Evolutionary conservation across 2,329 filamentous ascomycete genomes (phyloP).

Genomic region (Apiospora aurea): DNA sequence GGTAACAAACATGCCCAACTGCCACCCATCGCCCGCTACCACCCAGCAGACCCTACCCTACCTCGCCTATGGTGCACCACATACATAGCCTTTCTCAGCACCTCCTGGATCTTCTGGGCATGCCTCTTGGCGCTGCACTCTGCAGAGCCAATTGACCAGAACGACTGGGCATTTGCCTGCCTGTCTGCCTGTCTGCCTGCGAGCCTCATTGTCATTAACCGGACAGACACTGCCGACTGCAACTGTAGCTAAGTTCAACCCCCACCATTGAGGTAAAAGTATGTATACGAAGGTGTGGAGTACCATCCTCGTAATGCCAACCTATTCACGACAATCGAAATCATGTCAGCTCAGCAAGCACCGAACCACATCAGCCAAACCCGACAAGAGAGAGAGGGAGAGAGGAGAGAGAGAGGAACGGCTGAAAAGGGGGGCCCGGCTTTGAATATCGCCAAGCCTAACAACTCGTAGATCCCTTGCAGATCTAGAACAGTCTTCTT

Average conservation of each 20-base stretch:
- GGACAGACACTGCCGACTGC: neutral
- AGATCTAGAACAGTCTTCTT: conserved; percentile 15
- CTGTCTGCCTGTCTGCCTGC: conserved; percentile 21
- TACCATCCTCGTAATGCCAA: neutral
- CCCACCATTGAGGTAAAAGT: neutral
- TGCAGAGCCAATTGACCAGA: conserved; percentile 28
- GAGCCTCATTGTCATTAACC: conserved; percentile 21
- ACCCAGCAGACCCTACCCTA: neutral
- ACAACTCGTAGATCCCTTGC: conserved; percentile 18
- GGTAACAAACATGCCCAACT: conserved; percentile 1
- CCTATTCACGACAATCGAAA: neutral
- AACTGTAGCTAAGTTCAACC: neutral
- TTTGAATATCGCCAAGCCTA: conserved; percentile 7
- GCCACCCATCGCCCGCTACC: neutral
- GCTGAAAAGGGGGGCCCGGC: neutral
- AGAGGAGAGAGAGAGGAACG: neutral
- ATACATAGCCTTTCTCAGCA: conserved; percentile 7
- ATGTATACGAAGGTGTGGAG: neutral
- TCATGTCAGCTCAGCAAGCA: neutral
- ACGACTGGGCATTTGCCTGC: conserved; percentile 23
- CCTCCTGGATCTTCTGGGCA: conserved; percentile 24
- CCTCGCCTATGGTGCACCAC: neutral
- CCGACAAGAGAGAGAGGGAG: neutral
- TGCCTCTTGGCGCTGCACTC: conserved; percentile 25
- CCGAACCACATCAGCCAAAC: neutral